Evolutionary conservation across 805 yeast species (phyloP), one percentile per base, ranked within the genome.

Genomic region (Priceomyces castillae): DNA sequence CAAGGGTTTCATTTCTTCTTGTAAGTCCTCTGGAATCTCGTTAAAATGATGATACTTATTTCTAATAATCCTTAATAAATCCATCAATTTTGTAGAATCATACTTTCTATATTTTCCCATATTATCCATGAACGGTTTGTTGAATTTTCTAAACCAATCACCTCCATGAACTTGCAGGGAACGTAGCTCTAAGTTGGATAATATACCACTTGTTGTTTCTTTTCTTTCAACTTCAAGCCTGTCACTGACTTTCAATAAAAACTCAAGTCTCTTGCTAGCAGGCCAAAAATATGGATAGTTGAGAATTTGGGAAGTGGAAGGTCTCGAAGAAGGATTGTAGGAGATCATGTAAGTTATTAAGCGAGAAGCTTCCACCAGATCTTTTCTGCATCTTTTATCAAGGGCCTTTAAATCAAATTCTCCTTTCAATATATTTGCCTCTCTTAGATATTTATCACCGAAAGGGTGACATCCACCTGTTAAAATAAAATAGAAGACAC

Each of bases 1-100:
- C 20, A 89, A 65, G 0, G 92, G 84, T 15, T 88, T 84, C 79
- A 94, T 84, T 39, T 78, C 73, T 12, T 58, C 59, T 41, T 79
- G 81, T 45, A 94, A 71, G 11, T 70, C 77, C 7, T 66, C 73
- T 1, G 97, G 96, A 58, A 90, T 67, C 61, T 94, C 99, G 65
- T 89, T 89, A 62, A 77, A 92, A 62, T 94, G 99, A 62, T 94
- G 98, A 57, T 88, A 84, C 62, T 94, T 94, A 67, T 94, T 94
- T 54, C 99, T 75, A 52, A 94, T 64, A 0, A 97, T 97, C 46
- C 99, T 72, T 46, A 94, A 65, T 40, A 94, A 66, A 61, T 94
- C 99, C 82, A 90, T 80, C 37, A 94, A 64, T 53, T 82, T 86
- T 44, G 77, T 80, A 0, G 85, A 77, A 50, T 84, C 84, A 61